A percentile compares a stretch with the other conserved stretches of the same genome.
phyloP scores from a whole-genome alignment of 192 early-diverging fungal genomes.

The Coemansia sp. region DNA sequence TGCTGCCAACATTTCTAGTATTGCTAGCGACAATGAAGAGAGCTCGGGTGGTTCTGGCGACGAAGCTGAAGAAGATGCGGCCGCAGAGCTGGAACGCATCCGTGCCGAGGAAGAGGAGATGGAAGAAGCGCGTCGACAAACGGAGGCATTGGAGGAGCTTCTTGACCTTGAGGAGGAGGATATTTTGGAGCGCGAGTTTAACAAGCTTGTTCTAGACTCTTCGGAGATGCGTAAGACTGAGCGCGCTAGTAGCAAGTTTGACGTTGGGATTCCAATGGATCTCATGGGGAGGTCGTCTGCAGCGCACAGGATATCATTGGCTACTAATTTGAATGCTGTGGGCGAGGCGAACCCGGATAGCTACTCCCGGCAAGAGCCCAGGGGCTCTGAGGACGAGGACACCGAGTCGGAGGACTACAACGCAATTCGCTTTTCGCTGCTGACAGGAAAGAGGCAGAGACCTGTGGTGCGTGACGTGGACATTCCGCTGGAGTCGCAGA shows the following conservation, averaged over 20 bases:
- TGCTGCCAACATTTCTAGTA: not conserved
- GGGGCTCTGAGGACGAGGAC: slow-evolving; percentile 1
- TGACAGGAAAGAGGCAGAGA: slow-evolving; percentile 50
- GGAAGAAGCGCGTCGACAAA: slow-evolving; percentile 53
- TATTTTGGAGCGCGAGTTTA: slow-evolving; percentile 87
- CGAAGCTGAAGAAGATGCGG: slow-evolving; percentile 1
- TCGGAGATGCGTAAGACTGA: slow-evolving; percentile 74
- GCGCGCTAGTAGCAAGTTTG: slow-evolving; percentile 60
- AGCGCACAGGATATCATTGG: slow-evolving; percentile 5
- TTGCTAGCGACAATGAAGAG: not conserved
- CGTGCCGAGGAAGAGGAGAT: slow-evolving; percentile 54
- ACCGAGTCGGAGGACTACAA: slow-evolving; percentile 6
- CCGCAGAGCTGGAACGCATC: slow-evolving; percentile 15
- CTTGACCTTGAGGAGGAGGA: slow-evolving; percentile 76
- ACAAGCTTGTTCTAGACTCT: slow-evolving; percentile 88
- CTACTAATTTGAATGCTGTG: not conserved
- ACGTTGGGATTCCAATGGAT: slow-evolving; percentile 85
- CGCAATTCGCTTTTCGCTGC: slow-evolving; percentile 44
- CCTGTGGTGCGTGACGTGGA: slow-evolving; percentile 35
- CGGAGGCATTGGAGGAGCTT: slow-evolving; percentile 71
- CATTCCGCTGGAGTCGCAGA: slow-evolving; percentile 63
- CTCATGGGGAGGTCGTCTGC: slow-evolving; percentile 45
- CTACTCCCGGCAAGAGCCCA: not conserved
- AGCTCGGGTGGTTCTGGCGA: not conserved
- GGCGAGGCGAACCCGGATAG: not conserved